These are phyloP conservation scores for Zygnema cylindricum DNA, from an alignment of 139 green algal species.

Conservation along the genomic window DNA sequence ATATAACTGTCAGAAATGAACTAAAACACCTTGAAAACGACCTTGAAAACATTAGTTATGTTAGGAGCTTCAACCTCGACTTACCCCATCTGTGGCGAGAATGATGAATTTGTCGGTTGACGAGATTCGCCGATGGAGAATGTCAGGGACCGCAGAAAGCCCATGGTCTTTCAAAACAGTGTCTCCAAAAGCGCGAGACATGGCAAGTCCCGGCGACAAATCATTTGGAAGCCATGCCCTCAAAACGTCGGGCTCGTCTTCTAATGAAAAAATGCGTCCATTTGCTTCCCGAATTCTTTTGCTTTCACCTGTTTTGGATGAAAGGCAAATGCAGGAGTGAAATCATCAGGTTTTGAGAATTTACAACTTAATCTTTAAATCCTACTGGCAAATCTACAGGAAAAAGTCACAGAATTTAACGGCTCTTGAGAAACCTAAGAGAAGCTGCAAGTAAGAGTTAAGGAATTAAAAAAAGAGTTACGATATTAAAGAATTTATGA, in stretches of 20 bases:
- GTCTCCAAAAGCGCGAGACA: conserved; percentile 40
- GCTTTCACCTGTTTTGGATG: conserved; percentile 39
- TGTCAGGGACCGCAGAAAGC: conserved; percentile 1
- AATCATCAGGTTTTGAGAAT: no score
- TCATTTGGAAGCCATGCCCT: conserved; percentile 36
- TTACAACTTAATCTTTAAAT: no score
- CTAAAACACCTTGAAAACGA: not conserved
- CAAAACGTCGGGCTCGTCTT: conserved; percentile 6
- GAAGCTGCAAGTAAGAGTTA: no score
- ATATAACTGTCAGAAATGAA: not conserved
- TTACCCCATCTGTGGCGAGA: conserved; percentile 43
- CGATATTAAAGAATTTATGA: no score
- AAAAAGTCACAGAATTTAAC: no score
- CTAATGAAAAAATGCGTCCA: conserved; percentile 18
- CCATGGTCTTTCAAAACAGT: conserved; percentile 38
- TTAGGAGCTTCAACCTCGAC: not conserved
- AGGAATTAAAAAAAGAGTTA: no score
- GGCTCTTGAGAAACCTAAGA: no score
- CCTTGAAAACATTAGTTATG: not conserved
- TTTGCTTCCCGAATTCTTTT: conserved; percentile 4
- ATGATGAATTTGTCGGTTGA: conserved; percentile 49
- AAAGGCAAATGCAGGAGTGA: no score
- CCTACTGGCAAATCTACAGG: no score
- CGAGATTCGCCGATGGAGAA: not conserved
- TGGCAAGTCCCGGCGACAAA: conserved; percentile 27